phyloP scores from a whole-genome alignment of 768 basidiomycete species.

The Rubroboletus satanas region DNA sequence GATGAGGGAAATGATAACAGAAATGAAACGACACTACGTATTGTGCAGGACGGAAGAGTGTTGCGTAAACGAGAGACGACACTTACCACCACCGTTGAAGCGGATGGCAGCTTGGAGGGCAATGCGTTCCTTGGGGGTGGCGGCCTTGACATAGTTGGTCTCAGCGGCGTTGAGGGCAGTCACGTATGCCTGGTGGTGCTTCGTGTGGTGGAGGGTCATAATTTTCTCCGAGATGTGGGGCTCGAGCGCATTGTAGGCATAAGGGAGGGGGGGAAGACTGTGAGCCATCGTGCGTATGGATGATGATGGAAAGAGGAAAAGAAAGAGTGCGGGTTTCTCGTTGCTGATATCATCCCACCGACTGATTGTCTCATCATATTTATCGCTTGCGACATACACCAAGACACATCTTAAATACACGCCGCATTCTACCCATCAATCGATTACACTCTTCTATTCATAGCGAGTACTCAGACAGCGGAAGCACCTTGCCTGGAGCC shows the following conservation, averaged over 20 bases:
- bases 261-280: constrained; percentile 70
- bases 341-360: not conserved
- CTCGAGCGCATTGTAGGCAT: constrained; percentile 85
- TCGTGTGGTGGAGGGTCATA: constrained; percentile 92
- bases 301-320: constrained; percentile 5
- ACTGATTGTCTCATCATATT: constrained; percentile 9
- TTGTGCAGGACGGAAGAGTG: not conserved
- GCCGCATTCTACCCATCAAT: not conserved
- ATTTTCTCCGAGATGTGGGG: constrained; percentile 91
- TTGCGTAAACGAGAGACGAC: constrained; percentile 33
- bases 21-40: not conserved
- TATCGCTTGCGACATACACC: constrained; percentile 1
- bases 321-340: not conserved
- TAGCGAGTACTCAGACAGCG: constrained; percentile 31
- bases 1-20: not conserved
- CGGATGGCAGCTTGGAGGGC: constrained; percentile 87
- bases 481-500: constrained; percentile 31
- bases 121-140: constrained; percentile 74
- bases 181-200: constrained; percentile 95
- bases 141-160: constrained; percentile 61
- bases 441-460: not conserved
- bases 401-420: not conserved
- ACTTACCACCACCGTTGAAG: constrained; percentile 93
- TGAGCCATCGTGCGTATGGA: constrained; percentile 36
- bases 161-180: constrained; percentile 91